phyloP scores from a whole-genome alignment of 2,329 filamentous ascomycete genomes.

The Didymella exigua region DNA sequence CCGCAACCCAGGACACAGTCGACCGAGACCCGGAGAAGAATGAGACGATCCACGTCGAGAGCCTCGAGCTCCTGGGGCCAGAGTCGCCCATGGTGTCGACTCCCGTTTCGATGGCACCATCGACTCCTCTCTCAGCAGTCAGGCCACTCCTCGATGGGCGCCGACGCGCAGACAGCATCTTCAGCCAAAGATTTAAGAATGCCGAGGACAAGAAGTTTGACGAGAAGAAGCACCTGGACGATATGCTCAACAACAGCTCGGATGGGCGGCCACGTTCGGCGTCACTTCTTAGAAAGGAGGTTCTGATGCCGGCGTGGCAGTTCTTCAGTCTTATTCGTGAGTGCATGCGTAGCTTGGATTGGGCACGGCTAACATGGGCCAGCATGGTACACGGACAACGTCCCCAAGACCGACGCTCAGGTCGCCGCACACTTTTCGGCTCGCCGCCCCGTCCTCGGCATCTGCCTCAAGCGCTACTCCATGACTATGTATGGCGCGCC shows the following conservation, averaged over 20 bases:
- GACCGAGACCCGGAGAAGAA: constrained; percentile 44
- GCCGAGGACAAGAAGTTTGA: constrained; percentile 57
- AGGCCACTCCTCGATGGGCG: constrained; percentile 42
- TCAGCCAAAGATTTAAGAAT: constrained; percentile 53
- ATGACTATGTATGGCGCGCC: constrained; percentile 73
- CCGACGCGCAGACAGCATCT: constrained; percentile 56
- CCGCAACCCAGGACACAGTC: constrained; percentile 31
- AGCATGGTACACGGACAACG: constrained; percentile 85
- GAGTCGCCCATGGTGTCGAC: constrained; percentile 45
- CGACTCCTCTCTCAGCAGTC: constrained; percentile 32
- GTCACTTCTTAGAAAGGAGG: constrained; percentile 69
- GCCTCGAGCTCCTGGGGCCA: constrained; percentile 46
- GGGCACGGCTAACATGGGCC: constrained; percentile 23
- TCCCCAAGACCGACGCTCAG: constrained; percentile 71
- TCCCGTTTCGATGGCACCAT: constrained; percentile 36
- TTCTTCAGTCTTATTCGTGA: constrained; percentile 91
- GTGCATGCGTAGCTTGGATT: constrained; percentile 40
- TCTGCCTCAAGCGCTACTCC: constrained; percentile 89
- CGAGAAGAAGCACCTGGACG: constrained; percentile 56
- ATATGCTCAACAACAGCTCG: constrained; percentile 44
- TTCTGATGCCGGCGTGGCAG: constrained; percentile 96
- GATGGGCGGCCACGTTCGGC: constrained; percentile 42
- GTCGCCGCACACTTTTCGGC: constrained; percentile 87
- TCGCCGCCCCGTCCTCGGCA: constrained; percentile 82
- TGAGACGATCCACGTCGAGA: constrained; percentile 52